Evolutionary conservation across 2,329 filamentous ascomycete genomes (phyloP).

Genomic region (Diaporthe ampelina): DNA sequence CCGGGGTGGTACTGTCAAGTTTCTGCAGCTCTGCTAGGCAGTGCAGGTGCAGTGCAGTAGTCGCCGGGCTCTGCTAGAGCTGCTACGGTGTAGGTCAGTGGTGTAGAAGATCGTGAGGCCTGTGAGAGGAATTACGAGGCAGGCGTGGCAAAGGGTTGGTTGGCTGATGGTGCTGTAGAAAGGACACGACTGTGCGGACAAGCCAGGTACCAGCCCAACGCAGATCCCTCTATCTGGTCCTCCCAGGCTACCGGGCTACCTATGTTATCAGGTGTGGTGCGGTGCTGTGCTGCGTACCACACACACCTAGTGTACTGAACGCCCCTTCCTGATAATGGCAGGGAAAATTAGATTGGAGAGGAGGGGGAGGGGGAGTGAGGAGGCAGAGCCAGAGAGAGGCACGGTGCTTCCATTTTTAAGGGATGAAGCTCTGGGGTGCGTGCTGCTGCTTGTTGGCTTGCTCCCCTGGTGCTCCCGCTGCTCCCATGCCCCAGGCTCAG

Average conservation of each 20-base stretch:
- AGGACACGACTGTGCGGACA: conserved; percentile 1
- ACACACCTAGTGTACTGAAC: not conserved
- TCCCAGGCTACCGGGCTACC: too few relatives aligned
- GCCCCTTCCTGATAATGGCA: conserved; percentile 31
- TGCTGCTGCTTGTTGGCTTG: not conserved
- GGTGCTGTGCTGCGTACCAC: not conserved
- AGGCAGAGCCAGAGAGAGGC: conserved; percentile 15
- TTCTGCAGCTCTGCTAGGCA: not conserved
- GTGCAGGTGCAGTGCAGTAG: not conserved
- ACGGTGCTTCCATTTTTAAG: conserved; percentile 34
- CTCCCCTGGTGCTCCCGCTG: conserved; percentile 2
- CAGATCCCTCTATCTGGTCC: not conserved
- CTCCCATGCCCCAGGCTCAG: not conserved
- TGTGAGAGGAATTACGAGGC: not conserved
- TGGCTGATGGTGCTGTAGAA: conserved; percentile 2
- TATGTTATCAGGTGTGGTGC: too few relatives aligned
- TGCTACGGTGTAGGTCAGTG: not conserved
- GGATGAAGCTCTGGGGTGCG: conserved; percentile 21
- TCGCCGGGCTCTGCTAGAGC: not conserved
- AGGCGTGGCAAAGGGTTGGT: not conserved
- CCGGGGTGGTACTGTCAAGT: not conserved
- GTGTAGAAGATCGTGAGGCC: not conserved
- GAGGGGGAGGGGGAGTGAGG: conserved; percentile 8
- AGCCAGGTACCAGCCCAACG: not conserved
- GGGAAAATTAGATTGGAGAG: conserved; percentile 34